Evolutionary conservation across 2,329 filamentous ascomycete genomes (phyloP).

Genomic region (Fusarium musae): DNA sequence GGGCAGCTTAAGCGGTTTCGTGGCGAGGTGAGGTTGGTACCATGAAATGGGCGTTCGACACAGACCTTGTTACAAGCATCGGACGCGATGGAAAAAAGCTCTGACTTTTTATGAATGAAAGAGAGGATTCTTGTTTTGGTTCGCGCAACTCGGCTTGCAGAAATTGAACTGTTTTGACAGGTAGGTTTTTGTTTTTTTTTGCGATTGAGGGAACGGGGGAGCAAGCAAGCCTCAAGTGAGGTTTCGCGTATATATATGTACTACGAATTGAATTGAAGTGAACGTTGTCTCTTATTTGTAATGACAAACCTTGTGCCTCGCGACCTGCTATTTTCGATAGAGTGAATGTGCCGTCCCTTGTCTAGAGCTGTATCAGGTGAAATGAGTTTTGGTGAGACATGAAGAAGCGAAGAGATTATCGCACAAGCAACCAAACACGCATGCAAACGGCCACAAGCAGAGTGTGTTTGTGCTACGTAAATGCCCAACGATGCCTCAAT

Average conservation of each 20-base stretch:
- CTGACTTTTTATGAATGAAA: slow-evolving; percentile 73
- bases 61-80: slow-evolving; percentile 91
- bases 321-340: neutral
- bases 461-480: neutral
- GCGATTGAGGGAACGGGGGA: neutral
- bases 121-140: slow-evolving; percentile 33
- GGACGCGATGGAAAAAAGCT: slow-evolving; percentile 98
- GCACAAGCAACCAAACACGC: neutral
- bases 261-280: neutral
- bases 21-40: slow-evolving; percentile 72
- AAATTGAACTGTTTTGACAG: slow-evolving; percentile 10
- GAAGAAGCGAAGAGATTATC: slow-evolving; percentile 10
- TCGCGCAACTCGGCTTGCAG: slow-evolving; percentile 2
- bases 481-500: neutral
- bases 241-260: neutral
- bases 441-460: neutral
- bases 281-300: neutral
- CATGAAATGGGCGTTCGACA: slow-evolving; percentile 99
- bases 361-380: slow-evolving; percentile 17
- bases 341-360: neutral
- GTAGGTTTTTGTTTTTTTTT: slow-evolving; percentile 9
- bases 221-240: slow-evolving; percentile 8
- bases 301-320: neutral
- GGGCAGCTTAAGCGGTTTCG: slow-evolving; percentile 85
- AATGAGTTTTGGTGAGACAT: slow-evolving; percentile 30